phyloP scores from a whole-genome alignment of 495 filamentous ascomycete species.

The Penicillium samsonianum region DNA sequence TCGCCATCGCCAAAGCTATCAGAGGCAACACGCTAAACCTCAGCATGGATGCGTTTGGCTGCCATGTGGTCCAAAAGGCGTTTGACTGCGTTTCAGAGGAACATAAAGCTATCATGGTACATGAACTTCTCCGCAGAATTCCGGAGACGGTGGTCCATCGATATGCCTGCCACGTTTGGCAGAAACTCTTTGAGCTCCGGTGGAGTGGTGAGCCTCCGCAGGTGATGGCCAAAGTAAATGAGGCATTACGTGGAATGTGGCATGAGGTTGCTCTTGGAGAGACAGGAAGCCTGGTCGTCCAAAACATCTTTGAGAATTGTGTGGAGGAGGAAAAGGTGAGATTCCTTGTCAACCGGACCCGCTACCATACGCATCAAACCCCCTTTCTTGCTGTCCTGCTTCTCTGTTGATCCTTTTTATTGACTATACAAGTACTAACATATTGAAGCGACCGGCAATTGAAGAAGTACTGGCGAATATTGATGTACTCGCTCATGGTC shows the following conservation, averaged over 20 bases:
- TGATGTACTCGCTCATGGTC: slow-evolving; percentile 94
- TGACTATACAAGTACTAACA: slow-evolving; percentile 35
- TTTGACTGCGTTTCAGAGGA: slow-evolving; percentile 97
- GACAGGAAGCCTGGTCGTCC: slow-evolving; percentile 95
- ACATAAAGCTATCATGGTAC: slow-evolving; percentile 97
- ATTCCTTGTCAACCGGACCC: not conserved
- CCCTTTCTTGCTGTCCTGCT: not conserved
- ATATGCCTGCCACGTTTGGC: slow-evolving; percentile 99
- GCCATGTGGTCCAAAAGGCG: slow-evolving; percentile 97
- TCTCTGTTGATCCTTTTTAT: slow-evolving; percentile 1
- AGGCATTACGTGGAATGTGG: slow-evolving; percentile 95
- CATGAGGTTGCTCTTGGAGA: slow-evolving; percentile 96
- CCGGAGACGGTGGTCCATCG: slow-evolving; percentile 98
- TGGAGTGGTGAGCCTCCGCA: slow-evolving; percentile 95
- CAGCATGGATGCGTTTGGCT: slow-evolving; percentile 98
- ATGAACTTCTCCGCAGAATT: slow-evolving; percentile 91
- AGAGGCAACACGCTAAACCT: slow-evolving; percentile 90
- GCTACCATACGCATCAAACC: not conserved
- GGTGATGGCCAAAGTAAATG: slow-evolving; percentile 98
- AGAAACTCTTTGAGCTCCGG: slow-evolving; percentile 97
- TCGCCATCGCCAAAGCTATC: slow-evolving; percentile 93
- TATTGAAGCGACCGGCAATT: slow-evolving; percentile 81
- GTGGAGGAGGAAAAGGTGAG: slow-evolving; percentile 96
- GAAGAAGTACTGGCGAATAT: slow-evolving; percentile 93
- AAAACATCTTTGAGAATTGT: slow-evolving; percentile 99